Percentiles rank a stretch among this genome's conserved stretches.
These are phyloP conservation scores for Aegilops umbellulata DNA, from an alignment of 176 grass and related monocot genomes.

Conservation along the genomic window DNA sequence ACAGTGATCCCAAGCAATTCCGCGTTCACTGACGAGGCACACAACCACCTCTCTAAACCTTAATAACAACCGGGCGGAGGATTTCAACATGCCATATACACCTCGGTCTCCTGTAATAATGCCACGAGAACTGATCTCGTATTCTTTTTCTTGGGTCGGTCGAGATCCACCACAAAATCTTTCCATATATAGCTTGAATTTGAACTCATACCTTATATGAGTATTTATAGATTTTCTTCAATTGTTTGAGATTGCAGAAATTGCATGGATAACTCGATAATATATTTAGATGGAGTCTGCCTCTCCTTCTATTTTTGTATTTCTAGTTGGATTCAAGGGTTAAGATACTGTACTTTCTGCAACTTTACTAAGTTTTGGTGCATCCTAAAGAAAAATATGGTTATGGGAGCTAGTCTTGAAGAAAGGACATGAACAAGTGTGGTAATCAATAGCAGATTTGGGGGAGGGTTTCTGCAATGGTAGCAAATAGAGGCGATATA, in stretches of 20 bases:
- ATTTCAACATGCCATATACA: background rate
- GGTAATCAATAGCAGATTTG: background rate
- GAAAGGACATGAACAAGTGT: background rate
- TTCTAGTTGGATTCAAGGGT: background rate
- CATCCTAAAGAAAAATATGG: background rate
- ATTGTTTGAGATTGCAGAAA: background rate
- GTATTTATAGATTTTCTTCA: background rate
- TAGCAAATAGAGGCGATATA: background rate
- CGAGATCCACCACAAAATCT: background rate
- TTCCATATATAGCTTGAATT: conserved; percentile 4
- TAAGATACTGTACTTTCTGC: background rate
- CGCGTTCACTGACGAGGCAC: background rate
- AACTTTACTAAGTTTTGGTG: background rate
- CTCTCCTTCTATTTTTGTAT: background rate
- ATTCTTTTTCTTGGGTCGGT: background rate
- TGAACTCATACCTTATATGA: background rate
- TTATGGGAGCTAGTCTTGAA: background rate
- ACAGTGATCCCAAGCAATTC: background rate
- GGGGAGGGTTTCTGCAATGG: background rate
- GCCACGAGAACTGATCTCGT: background rate
- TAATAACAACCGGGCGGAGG: background rate
- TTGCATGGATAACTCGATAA: background rate
- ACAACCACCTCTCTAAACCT: background rate
- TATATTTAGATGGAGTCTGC: background rate
- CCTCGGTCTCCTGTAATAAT: background rate